phyloP scores from a whole-genome alignment of 345 rosid genomes.

The Anastatica hierochuntica region DNA sequence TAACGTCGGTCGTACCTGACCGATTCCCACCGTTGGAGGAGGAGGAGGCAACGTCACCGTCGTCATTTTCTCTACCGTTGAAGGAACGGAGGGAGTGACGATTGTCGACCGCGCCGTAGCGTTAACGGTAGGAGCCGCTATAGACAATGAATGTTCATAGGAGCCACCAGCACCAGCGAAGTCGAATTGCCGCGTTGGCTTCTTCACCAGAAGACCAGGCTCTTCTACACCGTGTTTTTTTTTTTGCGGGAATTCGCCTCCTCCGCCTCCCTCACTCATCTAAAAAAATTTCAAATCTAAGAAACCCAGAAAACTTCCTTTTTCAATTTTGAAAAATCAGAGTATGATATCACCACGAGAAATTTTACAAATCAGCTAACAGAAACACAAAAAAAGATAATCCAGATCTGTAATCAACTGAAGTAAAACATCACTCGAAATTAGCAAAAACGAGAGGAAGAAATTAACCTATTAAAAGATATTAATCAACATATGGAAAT shows the following conservation, averaged over 20 bases:
- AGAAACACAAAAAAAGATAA: constrained; percentile 13
- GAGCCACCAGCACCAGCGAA: constrained; percentile 58
- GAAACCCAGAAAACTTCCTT: constrained; percentile 16
- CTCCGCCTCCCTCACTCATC: constrained; percentile 81
- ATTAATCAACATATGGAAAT: no score
- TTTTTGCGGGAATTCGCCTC: constrained; percentile 60
- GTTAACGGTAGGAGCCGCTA: no score
- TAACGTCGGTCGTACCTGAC: constrained; percentile 26
- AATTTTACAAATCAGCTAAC: constrained; percentile 26
- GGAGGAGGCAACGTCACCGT: no score
- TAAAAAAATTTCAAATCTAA: constrained; percentile 17
- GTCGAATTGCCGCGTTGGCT: constrained; percentile 89
- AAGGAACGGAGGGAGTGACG: constrained; percentile 12
- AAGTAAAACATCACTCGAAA: no score
- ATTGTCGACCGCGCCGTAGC: no score
- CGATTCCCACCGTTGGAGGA: neutral
- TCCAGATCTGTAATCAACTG: constrained; percentile 41
- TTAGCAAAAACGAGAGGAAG: no score
- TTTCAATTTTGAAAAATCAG: neutral
- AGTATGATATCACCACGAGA: constrained; percentile 12
- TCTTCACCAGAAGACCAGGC: constrained; percentile 43
- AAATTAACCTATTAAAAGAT: no score
- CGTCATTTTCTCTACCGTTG: neutral
- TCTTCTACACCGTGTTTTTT: constrained; percentile 27
- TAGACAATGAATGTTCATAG: constrained; percentile 40